Evolutionary conservation across 345 rosid species (phyloP), one percentile per base, ranked within the genome.

Genomic region (Ceriops decandra): DNA sequence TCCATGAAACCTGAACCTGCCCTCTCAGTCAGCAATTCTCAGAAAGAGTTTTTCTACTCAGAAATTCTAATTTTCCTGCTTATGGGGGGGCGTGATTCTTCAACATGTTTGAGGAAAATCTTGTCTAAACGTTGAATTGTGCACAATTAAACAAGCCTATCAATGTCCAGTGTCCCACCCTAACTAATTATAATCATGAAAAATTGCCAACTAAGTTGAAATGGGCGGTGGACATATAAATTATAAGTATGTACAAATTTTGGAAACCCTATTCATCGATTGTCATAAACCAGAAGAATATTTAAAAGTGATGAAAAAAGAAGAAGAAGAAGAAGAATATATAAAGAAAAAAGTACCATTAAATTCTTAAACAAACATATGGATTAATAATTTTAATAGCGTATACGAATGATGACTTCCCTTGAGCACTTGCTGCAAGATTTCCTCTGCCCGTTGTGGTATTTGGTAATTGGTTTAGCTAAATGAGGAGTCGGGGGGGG

Each of bases 341-440:
- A 24, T 27, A 56, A 56, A 56, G 59, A 24, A 24, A 56, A 42
- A 42, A 15, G 49, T 5, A 17, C 17, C 59, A 56, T 56, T 24
- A 24, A 56, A 24, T 3, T 11, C 28, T 46, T 13, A 30, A 64
- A 49, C 36, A 20, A 47, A 16, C 24, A 17, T 2, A 7, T 57
- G 26, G 70, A 61, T 60, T 16, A 33, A 61, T 16, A 67, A 56
- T 16, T 20, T 20, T 28, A 52, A 61, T 22, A 9, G 60, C 51
- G 52, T 11, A 24, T 24, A 42, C 0, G 35, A 60, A 69, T 69
- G 66, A 69, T 69, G 60, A 33, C 20, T 31, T 51, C 24, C 7
- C 31, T 2, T 9, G 22, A 35, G 49, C 13, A 13, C 22, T 54
- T 15, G 27, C 33, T 28, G 35, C 38, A 56, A 32, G 22, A 24